Conservation (phyloP, 331 rosid species). For the Quercus lobata region DNA sequence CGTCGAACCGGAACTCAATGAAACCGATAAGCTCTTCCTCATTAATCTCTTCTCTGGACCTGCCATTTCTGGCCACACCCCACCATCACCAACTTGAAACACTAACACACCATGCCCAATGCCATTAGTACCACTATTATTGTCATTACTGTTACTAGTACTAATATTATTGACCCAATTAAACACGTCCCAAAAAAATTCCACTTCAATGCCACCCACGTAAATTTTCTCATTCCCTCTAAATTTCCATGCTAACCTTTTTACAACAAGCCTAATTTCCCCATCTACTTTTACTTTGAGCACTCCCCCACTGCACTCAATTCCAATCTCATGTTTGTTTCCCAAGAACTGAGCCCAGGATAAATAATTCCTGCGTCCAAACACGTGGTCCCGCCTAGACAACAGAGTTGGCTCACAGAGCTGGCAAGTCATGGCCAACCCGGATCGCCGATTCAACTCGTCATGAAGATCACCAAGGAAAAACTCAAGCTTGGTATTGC, state of each 20-base stretch:
- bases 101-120: conserved; percentile 64
- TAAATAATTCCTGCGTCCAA: conserved; percentile 48
- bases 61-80: conserved; percentile 76
- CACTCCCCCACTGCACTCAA: conserved; percentile 55
- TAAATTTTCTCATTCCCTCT: conserved; percentile 72
- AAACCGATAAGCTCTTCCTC: conserved; percentile 41
- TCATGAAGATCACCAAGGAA: conserved; percentile 59
- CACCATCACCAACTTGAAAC: conserved; percentile 70
- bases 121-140: conserved; percentile 15
- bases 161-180: conserved; percentile 19
- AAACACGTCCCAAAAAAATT: conserved; percentile 78
- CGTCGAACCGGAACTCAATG: conserved; percentile 1
- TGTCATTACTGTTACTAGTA: too few species aligned
- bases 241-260: conserved; percentile 75
- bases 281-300: conserved; percentile 63
- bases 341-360: conserved; percentile 66
- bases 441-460: conserved; percentile 30
- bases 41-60: conserved; percentile 56
- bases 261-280: conserved; percentile 39
- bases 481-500: conserved; percentile 42
- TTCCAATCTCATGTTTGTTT: conserved; percentile 53
- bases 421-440: background rate
- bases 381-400: conserved; percentile 72
- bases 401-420: conserved; percentile 31
- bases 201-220: conserved; percentile 55